Base-by-base conservation (phyloP, 2,329 filamentous ascomycete species). In the Stenocarpella maydis region DNA sequence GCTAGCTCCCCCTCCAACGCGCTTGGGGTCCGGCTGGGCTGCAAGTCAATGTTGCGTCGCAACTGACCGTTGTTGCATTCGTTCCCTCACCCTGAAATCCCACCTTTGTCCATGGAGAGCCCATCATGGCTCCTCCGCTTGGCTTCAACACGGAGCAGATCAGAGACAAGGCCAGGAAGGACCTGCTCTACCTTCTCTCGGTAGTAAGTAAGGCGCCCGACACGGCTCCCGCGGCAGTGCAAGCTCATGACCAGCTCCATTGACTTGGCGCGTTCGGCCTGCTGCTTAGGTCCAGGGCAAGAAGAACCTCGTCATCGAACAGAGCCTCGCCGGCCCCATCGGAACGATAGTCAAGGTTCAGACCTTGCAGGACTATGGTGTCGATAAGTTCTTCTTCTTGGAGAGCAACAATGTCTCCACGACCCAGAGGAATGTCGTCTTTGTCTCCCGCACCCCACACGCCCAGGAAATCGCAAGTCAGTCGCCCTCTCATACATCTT, bases 281-380 rank as follows among this genome's bases (percentile, higher is more conserved):
- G 65, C 60, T 70, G 65, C 65, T 69, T 77, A 99, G 96, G 94
- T 98, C 74, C 93, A 95, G 78, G 97, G 97, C 75, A 99, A 98
- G 88, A 99, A 99, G 87, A 98, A 98, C 77, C 86, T 99, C 71
- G 92, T 99, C 65, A 91, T 99, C 77, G 95, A 98, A 80, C 93
- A 92, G 80, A 91, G 91, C 75, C 87, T 99, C 75, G 94, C 95
- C 74, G 96, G 95, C 28, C 93, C 95, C 37, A 88, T 99, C 74
- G 94, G 95, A 70, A 87, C 95, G 70, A 91, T 99, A 74, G 94
- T 97, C 82, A 98, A 98, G 80, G 97, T 98, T 77, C 95, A 95
- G 26, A 95, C 93, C 12, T 87, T 98, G 19, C 94, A 98, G 78
- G 96, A 99, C 77, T 98, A 98, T 83, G 97, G 97, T 37, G 95